These are phyloP conservation scores for Kuraishia piskuri DNA, from an alignment of 805 yeast genomes.

Conservation along the genomic window DNA sequence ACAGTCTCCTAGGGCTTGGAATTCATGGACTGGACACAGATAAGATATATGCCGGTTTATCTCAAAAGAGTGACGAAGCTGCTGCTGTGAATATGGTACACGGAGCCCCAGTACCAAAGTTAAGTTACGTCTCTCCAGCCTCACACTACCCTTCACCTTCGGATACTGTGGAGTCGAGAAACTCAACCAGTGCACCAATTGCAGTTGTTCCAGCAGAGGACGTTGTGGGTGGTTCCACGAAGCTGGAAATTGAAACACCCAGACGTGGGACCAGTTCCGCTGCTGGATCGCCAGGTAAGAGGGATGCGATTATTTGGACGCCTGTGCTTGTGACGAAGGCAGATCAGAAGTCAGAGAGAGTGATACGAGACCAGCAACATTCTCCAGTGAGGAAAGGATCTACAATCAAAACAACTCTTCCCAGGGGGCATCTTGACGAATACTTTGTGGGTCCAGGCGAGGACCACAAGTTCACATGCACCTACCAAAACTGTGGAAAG, in stretches of 20 bases:
- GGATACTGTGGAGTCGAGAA: not conserved
- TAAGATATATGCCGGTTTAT: not conserved
- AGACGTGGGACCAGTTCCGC: not conserved
- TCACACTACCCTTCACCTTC: not conserved
- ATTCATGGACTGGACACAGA: not conserved
- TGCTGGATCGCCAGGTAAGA: constrained; percentile 11
- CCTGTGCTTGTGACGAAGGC: constrained; percentile 24
- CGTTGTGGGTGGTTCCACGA: not conserved
- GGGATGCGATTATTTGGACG: constrained; percentile 24
- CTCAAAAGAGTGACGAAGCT: not conserved
- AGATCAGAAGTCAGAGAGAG: constrained; percentile 18
- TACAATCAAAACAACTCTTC: constrained; percentile 60
- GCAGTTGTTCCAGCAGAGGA: not conserved
- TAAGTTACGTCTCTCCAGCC: not conserved
- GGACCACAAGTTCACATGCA: constrained; percentile 65
- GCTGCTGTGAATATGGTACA: not conserved
- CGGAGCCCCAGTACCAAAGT: not conserved
- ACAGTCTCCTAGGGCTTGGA: not conserved
- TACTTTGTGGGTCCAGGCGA: constrained; percentile 76
- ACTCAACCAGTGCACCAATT: not conserved
- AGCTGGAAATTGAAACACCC: not conserved
- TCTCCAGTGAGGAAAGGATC: constrained; percentile 38
- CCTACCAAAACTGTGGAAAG: constrained; percentile 72
- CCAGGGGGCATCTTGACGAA: constrained; percentile 83
- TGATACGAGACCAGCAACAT: constrained; percentile 28